Base-by-base conservation (phyloP, 1,284 basidiomycete genomes). In the Melampsora americana region DNA sequence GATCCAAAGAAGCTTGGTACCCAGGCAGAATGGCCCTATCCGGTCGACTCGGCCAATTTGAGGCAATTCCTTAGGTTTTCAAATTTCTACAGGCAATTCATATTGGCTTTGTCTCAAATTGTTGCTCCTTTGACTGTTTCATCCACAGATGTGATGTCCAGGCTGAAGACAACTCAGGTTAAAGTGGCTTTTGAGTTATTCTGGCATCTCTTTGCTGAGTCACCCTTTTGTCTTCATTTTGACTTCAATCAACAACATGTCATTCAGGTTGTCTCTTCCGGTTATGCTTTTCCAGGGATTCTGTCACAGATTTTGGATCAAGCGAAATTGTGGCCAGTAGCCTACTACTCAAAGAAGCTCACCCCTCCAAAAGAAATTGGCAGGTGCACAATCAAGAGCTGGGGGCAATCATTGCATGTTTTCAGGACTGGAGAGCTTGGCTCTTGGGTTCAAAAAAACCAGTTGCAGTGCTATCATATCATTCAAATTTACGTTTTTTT, bases 81-180 rank as follows among this genome's bases (percentile, higher is more conserved):
- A 28, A 65, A 65, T 65, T 65, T 65, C 62, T 65, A 65, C 62
- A 26, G 30, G 9, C 18, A 35, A 30, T 65, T 65, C 62, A 35
- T 65, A 18, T 12, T 32, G 7, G 23, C 16, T 50, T 50, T 12
- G 12, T 50, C n/a, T 11, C 12, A n/a, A 50, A n/a, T 50, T 12
- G 46, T n/a, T 50, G 12, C 12, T 11, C 46, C 46, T 50, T 50
- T 50, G 46, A 50, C 46, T 12, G n/a, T 11, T 11, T 12, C n/a
- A n/a, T n/a, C n/a, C n/a, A n/a, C n/a, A n/a, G n/a, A n/a, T n/a
- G n/a, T n/a, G n/a, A n/a, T n/a, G n/a, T n/a, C n/a, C 11, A n/a
- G 46, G 11, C 46, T 50, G n/a, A 11, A 50, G n/a, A 50, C 46
- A n/a, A 11, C 11, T 50, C n/a, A 11, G 11, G 46, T 50, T 50